Base-by-base conservation (phyloP, 2,329 filamentous ascomycete species). In the Alternaria longipes region DNA sequence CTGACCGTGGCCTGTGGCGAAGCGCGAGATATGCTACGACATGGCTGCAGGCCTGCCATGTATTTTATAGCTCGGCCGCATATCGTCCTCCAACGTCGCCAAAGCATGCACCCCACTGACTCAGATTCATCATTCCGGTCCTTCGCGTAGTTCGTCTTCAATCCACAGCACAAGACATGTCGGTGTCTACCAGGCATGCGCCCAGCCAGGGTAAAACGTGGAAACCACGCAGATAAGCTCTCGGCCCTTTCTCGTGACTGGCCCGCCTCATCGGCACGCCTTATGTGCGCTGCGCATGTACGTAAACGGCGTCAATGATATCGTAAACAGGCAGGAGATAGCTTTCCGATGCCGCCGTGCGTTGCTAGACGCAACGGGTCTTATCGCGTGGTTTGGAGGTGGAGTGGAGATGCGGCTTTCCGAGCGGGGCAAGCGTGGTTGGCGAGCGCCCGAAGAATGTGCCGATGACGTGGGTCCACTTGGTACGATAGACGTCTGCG, bases 361-460 rank as follows among this genome's bases (percentile, higher is more conserved):
- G 46, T 36, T 32, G 36, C 44, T 16, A 6, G 8, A n/a, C 18
- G 24, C 8, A 36, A 36, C 51, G 44, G 28, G 32, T 30, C 52
- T 60, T 56, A 60, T 60, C 46, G 52, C 18, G 46, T 34, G 54
- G 57, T 49, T 49, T 49, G 46, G 46, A 49, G 30, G 22, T 7
- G 18, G 6, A n/a, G 45, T 56, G 57, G 57, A 60, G 57, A 50
- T 12, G 45, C 24, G 36, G 46, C 38, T 34, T 52, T 20, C 8
- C 3, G 11, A n/a, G 52, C 18, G 52, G 57, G 57, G 40, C 46
- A n/a, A 49, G 32, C 46, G 46, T 49, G 46, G 46, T 36, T 49
- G 32, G 46, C 45, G n/a, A 22, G 8, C 7, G 45, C 28, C 45
- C 45, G 45, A 49, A 3, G 8, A 42, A 36, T 28, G 32, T 24